A percentile compares a stretch with the other conserved stretches of the same genome.
phyloP scores from a whole-genome alignment of 306 rosid genomes.

The Malus orientalis region DNA sequence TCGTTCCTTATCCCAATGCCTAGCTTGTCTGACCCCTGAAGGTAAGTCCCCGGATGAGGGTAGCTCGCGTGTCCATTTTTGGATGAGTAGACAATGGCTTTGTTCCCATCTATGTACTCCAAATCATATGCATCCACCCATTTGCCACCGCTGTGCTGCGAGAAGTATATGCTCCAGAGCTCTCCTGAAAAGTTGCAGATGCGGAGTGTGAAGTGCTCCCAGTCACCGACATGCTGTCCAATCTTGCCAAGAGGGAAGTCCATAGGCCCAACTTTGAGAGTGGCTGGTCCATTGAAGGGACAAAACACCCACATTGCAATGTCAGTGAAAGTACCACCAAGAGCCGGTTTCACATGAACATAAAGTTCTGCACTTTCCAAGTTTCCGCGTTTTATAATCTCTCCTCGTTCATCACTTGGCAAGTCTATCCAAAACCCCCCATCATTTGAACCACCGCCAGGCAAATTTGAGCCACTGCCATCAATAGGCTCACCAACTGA shows the following conservation, averaged over 20 bases:
- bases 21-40: slow-evolving; percentile 48
- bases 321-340: slow-evolving; percentile 84
- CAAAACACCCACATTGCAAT: slow-evolving; percentile 89
- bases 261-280: slow-evolving; percentile 55
- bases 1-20: slow-evolving; percentile 53
- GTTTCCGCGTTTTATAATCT: slow-evolving; percentile 48
- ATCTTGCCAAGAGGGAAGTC: slow-evolving; percentile 45
- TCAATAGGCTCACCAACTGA: slow-evolving; percentile 50
- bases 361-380: slow-evolving; percentile 63
- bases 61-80: slow-evolving; percentile 47
- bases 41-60: slow-evolving; percentile 41
- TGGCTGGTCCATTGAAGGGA: slow-evolving; percentile 88
- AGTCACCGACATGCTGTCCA: slow-evolving; percentile 72
- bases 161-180: slow-evolving; percentile 45
- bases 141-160: slow-evolving; percentile 49
- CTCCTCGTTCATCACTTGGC: slow-evolving; percentile 49
- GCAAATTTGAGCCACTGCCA: slow-evolving; percentile 62
- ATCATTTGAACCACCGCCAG: slow-evolving; percentile 59
- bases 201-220: slow-evolving; percentile 87
- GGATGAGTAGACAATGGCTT: slow-evolving; percentile 42
- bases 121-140: slow-evolving; percentile 50
- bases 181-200: slow-evolving; percentile 47
- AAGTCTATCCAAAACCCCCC: slow-evolving; percentile 79
- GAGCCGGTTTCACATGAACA: slow-evolving; percentile 81
- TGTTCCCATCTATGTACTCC: slow-evolving; percentile 45